Percentiles rank a stretch among this genome's conserved stretches.
phyloP scores from a whole-genome alignment of 2,329 filamentous ascomycete species.

The Peltaster fructicola region DNA sequence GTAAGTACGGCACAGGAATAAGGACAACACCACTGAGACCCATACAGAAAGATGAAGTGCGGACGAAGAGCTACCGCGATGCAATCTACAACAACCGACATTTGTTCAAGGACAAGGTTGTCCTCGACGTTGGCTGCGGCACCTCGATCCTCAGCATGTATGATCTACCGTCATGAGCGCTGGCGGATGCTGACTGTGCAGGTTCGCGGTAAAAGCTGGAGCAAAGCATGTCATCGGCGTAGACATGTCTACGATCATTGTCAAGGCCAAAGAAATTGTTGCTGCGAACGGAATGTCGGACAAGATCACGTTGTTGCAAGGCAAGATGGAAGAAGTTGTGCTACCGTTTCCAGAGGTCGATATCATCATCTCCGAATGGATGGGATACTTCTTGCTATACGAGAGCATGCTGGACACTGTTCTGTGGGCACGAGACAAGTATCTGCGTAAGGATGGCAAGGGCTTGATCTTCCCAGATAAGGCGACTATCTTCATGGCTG shows the following conservation, averaged over 20 bases:
- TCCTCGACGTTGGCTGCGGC: slow-evolving; percentile 93
- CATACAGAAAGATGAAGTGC: slow-evolving; percentile 85
- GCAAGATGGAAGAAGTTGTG: slow-evolving; percentile 98
- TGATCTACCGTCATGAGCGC: slow-evolving; percentile 1
- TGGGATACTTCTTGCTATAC: slow-evolving; percentile 98
- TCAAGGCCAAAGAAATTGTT: slow-evolving; percentile 94
- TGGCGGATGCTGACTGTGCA: slow-evolving; percentile 21
- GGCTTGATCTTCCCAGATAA: slow-evolving; percentile 92
- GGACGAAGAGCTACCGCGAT: slow-evolving; percentile 91
- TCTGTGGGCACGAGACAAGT: slow-evolving; percentile 85
- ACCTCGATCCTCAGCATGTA: slow-evolving; percentile 98
- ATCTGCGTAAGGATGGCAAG: slow-evolving; percentile 59
- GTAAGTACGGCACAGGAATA: slow-evolving; percentile 36
- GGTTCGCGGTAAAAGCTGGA: slow-evolving; percentile 91
- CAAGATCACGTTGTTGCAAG: slow-evolving; percentile 94
- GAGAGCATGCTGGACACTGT: slow-evolving; percentile 99
- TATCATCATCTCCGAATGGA: slow-evolving; percentile 99
- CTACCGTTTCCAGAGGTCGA: slow-evolving; percentile 91
- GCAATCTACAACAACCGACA: slow-evolving; percentile 95
- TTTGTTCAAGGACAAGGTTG: slow-evolving; percentile 77
- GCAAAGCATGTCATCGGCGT: slow-evolving; percentile 98
- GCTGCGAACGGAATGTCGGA: slow-evolving; percentile 76
- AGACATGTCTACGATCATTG: slow-evolving; percentile 99
- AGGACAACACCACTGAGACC: slow-evolving; percentile 4
- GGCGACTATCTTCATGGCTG: slow-evolving; percentile 90